These are phyloP conservation scores for Ganoderma sinense DNA, from an alignment of 1,284 basidiomycete species.

Conservation along the genomic window DNA sequence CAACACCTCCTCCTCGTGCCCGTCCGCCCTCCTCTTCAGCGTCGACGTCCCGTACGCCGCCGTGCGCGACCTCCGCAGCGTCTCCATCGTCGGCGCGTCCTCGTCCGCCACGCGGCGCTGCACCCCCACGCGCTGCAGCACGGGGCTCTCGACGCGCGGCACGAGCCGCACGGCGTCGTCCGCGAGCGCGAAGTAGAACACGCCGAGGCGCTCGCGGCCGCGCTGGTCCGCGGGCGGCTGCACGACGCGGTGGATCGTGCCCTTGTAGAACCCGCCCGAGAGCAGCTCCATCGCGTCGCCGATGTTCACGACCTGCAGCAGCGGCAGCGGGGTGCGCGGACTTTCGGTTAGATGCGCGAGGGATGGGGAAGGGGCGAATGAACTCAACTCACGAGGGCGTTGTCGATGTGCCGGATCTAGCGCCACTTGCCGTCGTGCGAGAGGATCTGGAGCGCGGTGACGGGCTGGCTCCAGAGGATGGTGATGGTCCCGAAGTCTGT, in stretches of 20 bases:
- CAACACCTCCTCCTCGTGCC: constrained; percentile 43
- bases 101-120: constrained; percentile 41
- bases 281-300: constrained; percentile 52
- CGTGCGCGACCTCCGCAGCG: constrained; percentile 49
- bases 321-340: too few species aligned
- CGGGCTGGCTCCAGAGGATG: constrained; percentile 66
- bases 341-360: too few species aligned
- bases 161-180: constrained; percentile 41
- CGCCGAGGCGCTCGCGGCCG: constrained; percentile 47
- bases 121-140: constrained; percentile 43
- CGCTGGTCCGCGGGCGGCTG: constrained; percentile 58
- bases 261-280: constrained; percentile 54
- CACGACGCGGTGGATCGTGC: constrained; percentile 51
- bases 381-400: constrained; percentile 55
- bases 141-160: constrained; percentile 41
- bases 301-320: constrained; percentile 49
- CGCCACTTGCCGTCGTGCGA: constrained; percentile 60
- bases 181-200: constrained; percentile 50
- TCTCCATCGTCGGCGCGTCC: constrained; percentile 47
- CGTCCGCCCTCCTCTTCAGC: constrained; percentile 38
- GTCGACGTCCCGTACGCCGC: constrained; percentile 42
- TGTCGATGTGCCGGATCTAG: constrained; percentile 66
- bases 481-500: constrained; percentile 64
- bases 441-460: constrained; percentile 63
- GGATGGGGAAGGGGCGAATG: not conserved